A percentile compares a stretch with the other conserved stretches of the same genome.
phyloP scores from a whole-genome alignment of 768 basidiomycete genomes.

The Mycena metata region DNA sequence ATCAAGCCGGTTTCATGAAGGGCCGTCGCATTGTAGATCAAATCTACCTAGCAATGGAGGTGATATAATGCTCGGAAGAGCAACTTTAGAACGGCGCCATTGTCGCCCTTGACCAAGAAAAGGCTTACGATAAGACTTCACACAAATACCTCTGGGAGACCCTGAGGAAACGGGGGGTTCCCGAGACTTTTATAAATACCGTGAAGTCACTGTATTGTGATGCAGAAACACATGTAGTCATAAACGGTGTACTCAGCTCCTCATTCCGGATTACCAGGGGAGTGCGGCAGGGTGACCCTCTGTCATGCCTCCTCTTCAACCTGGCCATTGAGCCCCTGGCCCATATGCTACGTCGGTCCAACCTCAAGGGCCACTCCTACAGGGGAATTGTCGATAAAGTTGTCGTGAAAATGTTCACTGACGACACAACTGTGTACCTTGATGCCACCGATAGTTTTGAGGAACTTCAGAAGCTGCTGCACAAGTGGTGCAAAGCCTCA shows the following conservation, averaged over 20 bases:
- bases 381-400: too few species aligned
- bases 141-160: too few species aligned
- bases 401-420: too few species aligned
- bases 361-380: too few species aligned
- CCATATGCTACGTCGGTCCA: too few species aligned
- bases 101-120: too few species aligned
- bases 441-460: slow-evolving; percentile 44
- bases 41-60: background rate
- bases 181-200: too few species aligned
- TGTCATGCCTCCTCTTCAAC: slow-evolving; percentile 56
- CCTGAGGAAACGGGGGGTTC: too few species aligned
- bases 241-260: slow-evolving; percentile 38
- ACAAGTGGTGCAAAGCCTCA: slow-evolving; percentile 55
- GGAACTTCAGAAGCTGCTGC: slow-evolving; percentile 45
- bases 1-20: slow-evolving; percentile 6
- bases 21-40: slow-evolving; percentile 1
- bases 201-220: too few species aligned
- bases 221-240: slow-evolving; percentile 17
- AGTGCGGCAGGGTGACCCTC: slow-evolving; percentile 52
- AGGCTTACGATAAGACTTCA: too few species aligned
- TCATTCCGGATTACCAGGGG: slow-evolving; percentile 32
- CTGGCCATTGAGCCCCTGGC: too few species aligned
- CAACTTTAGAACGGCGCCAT: background rate
- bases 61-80: background rate
- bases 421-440: too few species aligned